Conservation (phyloP, 2,329 filamentous ascomycete species). For the Epichloe gansuensis region DNA sequence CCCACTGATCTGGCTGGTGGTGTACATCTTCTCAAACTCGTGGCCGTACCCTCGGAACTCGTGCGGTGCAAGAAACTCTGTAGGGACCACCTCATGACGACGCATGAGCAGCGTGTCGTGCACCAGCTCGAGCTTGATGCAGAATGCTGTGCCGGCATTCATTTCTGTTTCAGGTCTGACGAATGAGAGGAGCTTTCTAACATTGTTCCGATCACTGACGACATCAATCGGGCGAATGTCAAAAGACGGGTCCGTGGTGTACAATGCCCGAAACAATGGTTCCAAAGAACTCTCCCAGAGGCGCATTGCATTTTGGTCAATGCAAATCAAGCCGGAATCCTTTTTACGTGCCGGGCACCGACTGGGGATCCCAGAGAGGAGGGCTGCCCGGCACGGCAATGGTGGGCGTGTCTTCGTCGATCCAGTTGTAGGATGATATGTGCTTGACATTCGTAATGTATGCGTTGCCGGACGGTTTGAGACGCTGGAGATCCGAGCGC, state of each 20-base stretch:
- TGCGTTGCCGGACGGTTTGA: background rate
- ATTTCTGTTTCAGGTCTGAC: conserved; percentile 17
- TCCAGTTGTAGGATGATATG: conserved; percentile 39
- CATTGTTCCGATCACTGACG: conserved; percentile 34
- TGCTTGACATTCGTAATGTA: conserved; percentile 26
- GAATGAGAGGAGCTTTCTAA: conserved; percentile 36
- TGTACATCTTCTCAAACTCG: conserved; percentile 33
- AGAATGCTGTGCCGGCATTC: conserved; percentile 22
- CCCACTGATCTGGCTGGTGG: conserved; percentile 18
- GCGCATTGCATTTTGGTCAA: conserved; percentile 32
- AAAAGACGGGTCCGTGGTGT: conserved; percentile 24
- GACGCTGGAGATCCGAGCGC: background rate
- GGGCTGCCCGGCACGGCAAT: conserved; percentile 32
- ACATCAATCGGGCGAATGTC: conserved; percentile 27
- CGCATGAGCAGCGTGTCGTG: conserved; percentile 26
- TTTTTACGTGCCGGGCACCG: conserved; percentile 15
- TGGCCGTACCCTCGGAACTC: conserved; percentile 31
- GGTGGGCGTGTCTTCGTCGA: conserved; percentile 26
- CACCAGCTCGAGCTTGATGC: conserved; percentile 28
- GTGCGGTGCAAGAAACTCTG: conserved; percentile 17
- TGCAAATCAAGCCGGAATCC: conserved; percentile 30
- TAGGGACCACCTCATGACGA: conserved; percentile 19
- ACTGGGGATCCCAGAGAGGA: conserved; percentile 22
- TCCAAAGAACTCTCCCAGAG: conserved; percentile 31
- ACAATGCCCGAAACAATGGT: conserved; percentile 33